phyloP scores from a whole-genome alignment of 2,329 filamentous ascomycete genomes.

The Talaromyces sp. region DNA sequence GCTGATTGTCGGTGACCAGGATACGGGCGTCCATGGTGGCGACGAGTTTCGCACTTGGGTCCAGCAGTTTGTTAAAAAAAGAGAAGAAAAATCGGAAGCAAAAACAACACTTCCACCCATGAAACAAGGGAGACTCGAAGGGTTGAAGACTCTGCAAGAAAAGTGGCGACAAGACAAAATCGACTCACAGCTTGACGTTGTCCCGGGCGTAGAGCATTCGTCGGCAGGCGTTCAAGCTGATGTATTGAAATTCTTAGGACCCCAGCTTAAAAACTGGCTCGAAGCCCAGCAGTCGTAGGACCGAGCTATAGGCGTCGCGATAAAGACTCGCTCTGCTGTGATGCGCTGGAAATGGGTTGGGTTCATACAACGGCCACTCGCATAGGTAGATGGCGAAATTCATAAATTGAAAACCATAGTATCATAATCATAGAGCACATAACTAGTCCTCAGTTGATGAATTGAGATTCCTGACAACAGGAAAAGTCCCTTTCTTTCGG shows the following conservation, averaged over 20 bases:
- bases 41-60: not conserved
- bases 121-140: not conserved
- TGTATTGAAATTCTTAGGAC: conserved; percentile 4
- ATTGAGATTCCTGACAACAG: no score
- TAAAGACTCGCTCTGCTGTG: no score
- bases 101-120: not conserved
- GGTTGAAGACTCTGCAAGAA: conserved; percentile 8
- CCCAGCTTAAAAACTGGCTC: not conserved
- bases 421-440: no score
- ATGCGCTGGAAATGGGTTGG: no score
- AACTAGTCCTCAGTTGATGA: no score
- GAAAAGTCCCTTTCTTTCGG: no score
- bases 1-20: not conserved
- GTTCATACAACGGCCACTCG: no score
- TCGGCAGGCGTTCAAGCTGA: not conserved
- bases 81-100: not conserved
- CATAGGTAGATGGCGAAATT: no score
- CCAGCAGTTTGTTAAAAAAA: not conserved
- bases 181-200: conserved; percentile 15
- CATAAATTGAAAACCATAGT: no score
- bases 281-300: not conserved
- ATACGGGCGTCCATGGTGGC: not conserved
- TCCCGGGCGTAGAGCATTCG: conserved; percentile 18
- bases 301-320: no score
- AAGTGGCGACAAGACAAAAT: conserved; percentile 18